A percentile compares a stretch with the other conserved stretches of the same genome.
Conservation (phyloP, 179 eudicot genomes). For the Vitellaria paradoxa region DNA sequence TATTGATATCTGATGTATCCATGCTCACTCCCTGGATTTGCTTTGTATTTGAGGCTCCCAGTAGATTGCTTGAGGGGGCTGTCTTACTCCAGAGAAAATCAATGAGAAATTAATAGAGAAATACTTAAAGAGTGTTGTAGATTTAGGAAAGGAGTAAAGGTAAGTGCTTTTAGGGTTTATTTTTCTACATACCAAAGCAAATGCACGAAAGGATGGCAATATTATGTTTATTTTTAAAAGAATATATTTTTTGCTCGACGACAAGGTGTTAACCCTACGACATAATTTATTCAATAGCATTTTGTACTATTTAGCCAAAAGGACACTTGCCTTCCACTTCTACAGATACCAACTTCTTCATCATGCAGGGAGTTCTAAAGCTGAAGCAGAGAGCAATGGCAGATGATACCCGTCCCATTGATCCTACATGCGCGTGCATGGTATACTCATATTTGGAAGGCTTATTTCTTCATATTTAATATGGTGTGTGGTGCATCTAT, state of each 20-base stretch:
- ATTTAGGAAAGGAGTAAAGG: neutral
- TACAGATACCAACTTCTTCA: neutral
- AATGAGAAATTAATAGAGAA: neutral
- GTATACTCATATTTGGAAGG: slow-evolving; percentile 33
- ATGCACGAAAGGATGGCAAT: neutral
- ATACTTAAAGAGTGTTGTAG: neutral
- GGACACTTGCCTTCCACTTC: neutral
- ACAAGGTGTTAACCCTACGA: neutral
- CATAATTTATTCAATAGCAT: neutral
- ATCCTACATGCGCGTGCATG: slow-evolving; percentile 82
- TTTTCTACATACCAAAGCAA: neutral
- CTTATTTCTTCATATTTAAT: slow-evolving; percentile 3
- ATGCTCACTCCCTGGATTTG: neutral
- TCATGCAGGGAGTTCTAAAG: slow-evolving; percentile 65
- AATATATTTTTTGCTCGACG: neutral
- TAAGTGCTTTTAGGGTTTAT: neutral
- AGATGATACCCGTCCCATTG: slow-evolving; percentile 72
- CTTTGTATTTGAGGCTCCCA: neutral
- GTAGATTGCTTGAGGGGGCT: neutral
- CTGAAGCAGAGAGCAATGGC: slow-evolving; percentile 82
- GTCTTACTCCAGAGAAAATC: neutral
- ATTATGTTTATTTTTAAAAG: neutral
- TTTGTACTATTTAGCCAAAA: neutral
- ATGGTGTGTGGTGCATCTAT: neutral
- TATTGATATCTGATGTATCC: neutral